Evolutionary conservation across 345 rosid genomes (phyloP).

Genomic region (Zanthoxylum bungeanum): DNA sequence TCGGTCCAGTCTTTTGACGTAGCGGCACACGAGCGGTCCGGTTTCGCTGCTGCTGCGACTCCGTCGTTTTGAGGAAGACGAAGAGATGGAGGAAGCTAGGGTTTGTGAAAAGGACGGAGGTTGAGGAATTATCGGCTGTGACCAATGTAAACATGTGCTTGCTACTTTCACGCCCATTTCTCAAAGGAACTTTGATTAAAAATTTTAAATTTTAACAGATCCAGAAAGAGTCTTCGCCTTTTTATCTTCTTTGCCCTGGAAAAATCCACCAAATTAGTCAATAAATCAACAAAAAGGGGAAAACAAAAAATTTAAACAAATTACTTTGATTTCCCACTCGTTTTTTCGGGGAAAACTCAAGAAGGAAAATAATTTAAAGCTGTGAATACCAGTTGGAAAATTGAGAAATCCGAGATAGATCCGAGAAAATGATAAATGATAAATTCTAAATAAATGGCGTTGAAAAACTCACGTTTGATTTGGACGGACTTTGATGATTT

Average conservation of each 20-base stretch:
- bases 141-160: conserved; percentile 53
- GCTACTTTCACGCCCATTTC: conserved; percentile 71
- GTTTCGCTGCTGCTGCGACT: conserved; percentile 21
- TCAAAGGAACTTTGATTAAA: not conserved
- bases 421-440: not conserved
- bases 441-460: not conserved
- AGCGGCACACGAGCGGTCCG: conserved; percentile 25
- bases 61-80: conserved; percentile 50
- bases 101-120: conserved; percentile 61
- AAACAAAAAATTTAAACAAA: not conserved
- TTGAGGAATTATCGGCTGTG: conserved; percentile 48
- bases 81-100: conserved; percentile 50
- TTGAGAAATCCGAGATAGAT: conserved; percentile 11
- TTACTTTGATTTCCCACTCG: not conserved
- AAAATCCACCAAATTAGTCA: conserved; percentile 13
- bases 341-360: conserved; percentile 4
- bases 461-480: conserved; percentile 18
- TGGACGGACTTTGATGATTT: not conserved
- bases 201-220: not conserved
- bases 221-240: conserved; percentile 1
- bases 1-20: conserved; percentile 40
- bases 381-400: conserved; percentile 19
- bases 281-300: not conserved
- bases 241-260: conserved; percentile 29
- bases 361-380: not conserved